Evolutionary conservation across 805 yeast species (phyloP).

Genomic region (Candida chilensis): DNA sequence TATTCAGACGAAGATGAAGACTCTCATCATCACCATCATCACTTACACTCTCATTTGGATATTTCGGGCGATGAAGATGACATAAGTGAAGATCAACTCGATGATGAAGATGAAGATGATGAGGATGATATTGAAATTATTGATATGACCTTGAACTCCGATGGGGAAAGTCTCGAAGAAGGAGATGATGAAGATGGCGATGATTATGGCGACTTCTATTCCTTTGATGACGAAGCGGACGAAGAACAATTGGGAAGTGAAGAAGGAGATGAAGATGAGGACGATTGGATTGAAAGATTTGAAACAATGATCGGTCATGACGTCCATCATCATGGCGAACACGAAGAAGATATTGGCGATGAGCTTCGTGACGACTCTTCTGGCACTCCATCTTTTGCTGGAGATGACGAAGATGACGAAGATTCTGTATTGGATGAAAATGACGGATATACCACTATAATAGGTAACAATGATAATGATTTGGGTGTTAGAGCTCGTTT

Average conservation of each 20-base stretch:
- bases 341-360: conserved; percentile 17
- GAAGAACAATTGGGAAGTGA: too few species aligned
- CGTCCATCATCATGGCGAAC: conserved; percentile 7
- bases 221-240: conserved; percentile 6
- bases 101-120: conserved; percentile 4
- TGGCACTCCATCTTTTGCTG: conserved; percentile 9
- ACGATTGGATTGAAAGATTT: conserved; percentile 5
- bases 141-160: conserved; percentile 3
- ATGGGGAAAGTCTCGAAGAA: conserved; percentile 3
- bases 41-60: conserved; percentile 5
- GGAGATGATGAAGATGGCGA: conserved; percentile 11
- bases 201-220: conserved; percentile 13
- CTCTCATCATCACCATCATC: neutral
- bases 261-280: conserved; percentile 13
- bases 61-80: conserved; percentile 4
- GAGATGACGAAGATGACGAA: conserved; percentile 16
- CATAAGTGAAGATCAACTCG: conserved; percentile 8
- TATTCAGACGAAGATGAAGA: conserved; percentile 1
- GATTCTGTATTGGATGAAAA: conserved; percentile 12
- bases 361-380: conserved; percentile 23
- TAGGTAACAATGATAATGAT: too few species aligned
- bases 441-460: too few species aligned
- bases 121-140: conserved; percentile 2
- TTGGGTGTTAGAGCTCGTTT: too few species aligned
- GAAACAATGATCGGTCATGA: conserved; percentile 7